Evolutionary conservation across 139 green algal species (phyloP).

Genomic region (Tetraselmis striata): DNA sequence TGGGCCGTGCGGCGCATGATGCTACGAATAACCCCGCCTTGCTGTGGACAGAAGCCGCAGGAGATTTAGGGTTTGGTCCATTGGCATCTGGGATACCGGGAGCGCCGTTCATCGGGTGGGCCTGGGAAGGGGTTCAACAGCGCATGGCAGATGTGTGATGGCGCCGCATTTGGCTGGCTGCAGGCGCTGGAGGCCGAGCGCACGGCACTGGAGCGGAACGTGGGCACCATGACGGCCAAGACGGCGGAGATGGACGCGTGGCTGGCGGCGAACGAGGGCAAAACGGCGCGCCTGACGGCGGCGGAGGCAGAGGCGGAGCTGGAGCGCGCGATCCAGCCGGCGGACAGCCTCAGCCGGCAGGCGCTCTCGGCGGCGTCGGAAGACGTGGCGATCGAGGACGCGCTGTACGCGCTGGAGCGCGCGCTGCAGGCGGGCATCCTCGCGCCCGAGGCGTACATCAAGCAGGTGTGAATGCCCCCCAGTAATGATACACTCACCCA

Average conservation of each 20-base stretch:
- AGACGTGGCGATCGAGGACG: slow-evolving; percentile 82
- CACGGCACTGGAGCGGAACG: slow-evolving; percentile 52
- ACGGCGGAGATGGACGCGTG: slow-evolving; percentile 45
- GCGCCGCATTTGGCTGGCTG: slow-evolving; percentile 4
- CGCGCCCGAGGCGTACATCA: slow-evolving; percentile 61
- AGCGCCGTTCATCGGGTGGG: too few relatives aligned
- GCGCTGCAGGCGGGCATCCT: slow-evolving; percentile 46
- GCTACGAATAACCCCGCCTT: too few relatives aligned
- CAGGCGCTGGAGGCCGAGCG: slow-evolving; percentile 45
- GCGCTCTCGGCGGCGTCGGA: slow-evolving; percentile 62
- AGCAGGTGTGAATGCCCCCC: slow-evolving; percentile 43
- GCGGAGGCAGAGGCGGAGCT: not conserved
- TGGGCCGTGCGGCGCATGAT: too few relatives aligned
- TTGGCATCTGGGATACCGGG: too few relatives aligned
- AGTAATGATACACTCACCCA: too few relatives aligned
- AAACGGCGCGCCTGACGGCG: slow-evolving; percentile 14
- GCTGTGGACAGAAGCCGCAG: too few relatives aligned
- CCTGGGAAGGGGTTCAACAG: too few relatives aligned
- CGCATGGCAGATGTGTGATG: too few relatives aligned
- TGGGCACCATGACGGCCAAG: slow-evolving; percentile 50
- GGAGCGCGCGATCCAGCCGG: slow-evolving; percentile 43
- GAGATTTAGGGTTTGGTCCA: too few relatives aligned
- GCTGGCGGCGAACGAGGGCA: slow-evolving; percentile 63
- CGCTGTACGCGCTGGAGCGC: slow-evolving; percentile 71
- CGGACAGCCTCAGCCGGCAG: slow-evolving; percentile 62